These are phyloP conservation scores for Mimosa bimucronata DNA, from an alignment of 306 rosid genomes.

Conservation along the genomic window DNA sequence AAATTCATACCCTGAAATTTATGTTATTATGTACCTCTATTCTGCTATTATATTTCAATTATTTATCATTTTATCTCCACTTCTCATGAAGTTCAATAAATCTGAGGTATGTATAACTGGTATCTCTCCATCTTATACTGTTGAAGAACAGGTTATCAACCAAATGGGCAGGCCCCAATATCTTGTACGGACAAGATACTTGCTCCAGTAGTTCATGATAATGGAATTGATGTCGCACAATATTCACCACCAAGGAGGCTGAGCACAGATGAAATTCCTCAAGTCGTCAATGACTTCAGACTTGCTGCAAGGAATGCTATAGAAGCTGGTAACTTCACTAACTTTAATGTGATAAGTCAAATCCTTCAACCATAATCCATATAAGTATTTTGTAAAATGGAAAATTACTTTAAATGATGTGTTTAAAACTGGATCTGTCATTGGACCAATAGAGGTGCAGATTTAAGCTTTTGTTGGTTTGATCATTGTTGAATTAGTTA, in stretches of 20 bases:
- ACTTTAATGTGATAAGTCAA: background rate
- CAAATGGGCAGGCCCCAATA: conserved; percentile 23
- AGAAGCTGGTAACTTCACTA: background rate
- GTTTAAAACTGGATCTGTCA: background rate
- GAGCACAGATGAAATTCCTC: conserved; percentile 47
- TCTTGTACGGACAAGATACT: conserved; percentile 65
- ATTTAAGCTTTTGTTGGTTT: background rate
- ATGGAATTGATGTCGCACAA: conserved; percentile 40
- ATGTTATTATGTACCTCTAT: background rate
- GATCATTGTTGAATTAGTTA: background rate
- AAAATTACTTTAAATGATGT: background rate
- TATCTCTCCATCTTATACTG: background rate
- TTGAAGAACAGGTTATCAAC: conserved; percentile 51
- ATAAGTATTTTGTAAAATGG: background rate
- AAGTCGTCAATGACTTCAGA: background rate
- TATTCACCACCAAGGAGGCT: conserved; percentile 62
- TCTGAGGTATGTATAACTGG: background rate
- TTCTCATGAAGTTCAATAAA: background rate
- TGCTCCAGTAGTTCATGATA: conserved; percentile 17
- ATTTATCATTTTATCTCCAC: background rate
- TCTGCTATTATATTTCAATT: background rate
- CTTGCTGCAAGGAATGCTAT: background rate
- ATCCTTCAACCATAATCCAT: background rate
- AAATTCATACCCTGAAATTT: background rate
- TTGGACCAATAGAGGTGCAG: background rate